Conservation (phyloP, 1,284 basidiomycete species). For the Puccinia sorghi region DNA sequence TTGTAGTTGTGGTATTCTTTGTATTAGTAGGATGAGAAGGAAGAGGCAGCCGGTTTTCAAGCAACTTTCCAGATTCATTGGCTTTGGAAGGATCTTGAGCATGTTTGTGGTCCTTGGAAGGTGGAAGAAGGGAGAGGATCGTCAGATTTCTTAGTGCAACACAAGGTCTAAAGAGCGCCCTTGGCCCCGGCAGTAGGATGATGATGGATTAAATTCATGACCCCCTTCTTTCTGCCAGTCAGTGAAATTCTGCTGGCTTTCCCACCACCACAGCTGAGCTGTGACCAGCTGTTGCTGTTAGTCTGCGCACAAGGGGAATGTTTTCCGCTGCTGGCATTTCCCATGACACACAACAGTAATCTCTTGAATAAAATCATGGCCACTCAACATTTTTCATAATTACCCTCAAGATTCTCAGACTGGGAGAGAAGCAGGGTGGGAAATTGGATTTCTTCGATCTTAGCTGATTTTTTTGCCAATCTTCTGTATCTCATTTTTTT, state of each 20-base stretch:
- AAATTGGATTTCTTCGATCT: constrained; percentile 46
- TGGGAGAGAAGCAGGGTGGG: neutral
- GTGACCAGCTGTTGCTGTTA: constrained; percentile 13
- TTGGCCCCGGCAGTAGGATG: too few species aligned
- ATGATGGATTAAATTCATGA: constrained; percentile 13
- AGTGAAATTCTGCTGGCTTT: constrained; percentile 4
- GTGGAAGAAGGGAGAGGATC: neutral
- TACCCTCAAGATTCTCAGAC: neutral
- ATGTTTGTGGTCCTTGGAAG: neutral
- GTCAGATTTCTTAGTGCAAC: neutral
- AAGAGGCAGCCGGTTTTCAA: too few species aligned
- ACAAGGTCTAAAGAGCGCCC: neutral
- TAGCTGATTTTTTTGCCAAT: constrained; percentile 44
- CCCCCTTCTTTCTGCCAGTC: constrained; percentile 3
- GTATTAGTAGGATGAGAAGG: too few species aligned
- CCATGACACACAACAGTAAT: neutral
- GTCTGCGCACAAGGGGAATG: constrained; percentile 6
- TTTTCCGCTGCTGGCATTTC: neutral
- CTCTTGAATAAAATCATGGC: too few species aligned
- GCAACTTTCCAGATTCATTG: too few species aligned
- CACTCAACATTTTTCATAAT: constrained; percentile 1
- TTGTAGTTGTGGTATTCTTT: neutral
- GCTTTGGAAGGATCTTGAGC: neutral
- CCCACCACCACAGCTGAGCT: neutral
- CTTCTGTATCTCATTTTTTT: constrained; percentile 49